Percentiles rank a stretch among this genome's conserved stretches.
Conservation (phyloP, 805 yeast species). For the Metschnikowia noctiluminum region DNA sequence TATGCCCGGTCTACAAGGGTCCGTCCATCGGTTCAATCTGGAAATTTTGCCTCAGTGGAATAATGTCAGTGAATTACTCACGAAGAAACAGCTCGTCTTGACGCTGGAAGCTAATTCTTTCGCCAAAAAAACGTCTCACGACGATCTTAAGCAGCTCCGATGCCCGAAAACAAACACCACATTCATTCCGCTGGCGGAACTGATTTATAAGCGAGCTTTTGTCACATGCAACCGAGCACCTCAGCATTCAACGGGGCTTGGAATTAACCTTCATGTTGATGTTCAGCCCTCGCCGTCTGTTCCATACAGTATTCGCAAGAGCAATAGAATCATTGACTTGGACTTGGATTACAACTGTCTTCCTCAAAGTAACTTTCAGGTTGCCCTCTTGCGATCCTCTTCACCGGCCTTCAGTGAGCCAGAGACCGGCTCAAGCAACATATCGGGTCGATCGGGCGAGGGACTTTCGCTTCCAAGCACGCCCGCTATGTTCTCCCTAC, state of each 20-base stretch:
- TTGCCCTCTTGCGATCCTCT: slow-evolving; percentile 8
- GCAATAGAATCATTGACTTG: slow-evolving; percentile 28
- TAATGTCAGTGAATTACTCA: slow-evolving; percentile 4
- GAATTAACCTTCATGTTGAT: slow-evolving; percentile 29
- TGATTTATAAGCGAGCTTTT: not conserved
- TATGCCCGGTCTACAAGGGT: slow-evolving; percentile 2
- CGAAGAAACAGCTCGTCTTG: not conserved
- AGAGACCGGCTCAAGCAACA: not conserved
- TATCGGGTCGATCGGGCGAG: not conserved
- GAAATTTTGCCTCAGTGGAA: slow-evolving; percentile 13
- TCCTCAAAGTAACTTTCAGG: slow-evolving; percentile 7
- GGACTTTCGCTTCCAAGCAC: slow-evolving; percentile 6
- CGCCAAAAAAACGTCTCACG: not conserved
- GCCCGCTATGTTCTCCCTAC: slow-evolving; percentile 5
- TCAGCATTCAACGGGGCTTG: slow-evolving; percentile 20
- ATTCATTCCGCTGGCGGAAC: slow-evolving; percentile 9
- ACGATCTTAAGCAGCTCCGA: not conserved
- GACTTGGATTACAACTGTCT: slow-evolving; percentile 6
- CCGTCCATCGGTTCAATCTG: slow-evolving; percentile 7
- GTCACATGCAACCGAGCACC: not conserved
- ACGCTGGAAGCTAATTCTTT: not conserved
- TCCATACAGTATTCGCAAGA: slow-evolving; percentile 33
- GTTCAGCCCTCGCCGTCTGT: slow-evolving; percentile 24
- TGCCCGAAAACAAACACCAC: not conserved
- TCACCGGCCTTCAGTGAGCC: not conserved